These are phyloP conservation scores for Sporisorium graminicola DNA, from an alignment of 1,284 basidiomycete species.

Conservation along the genomic window DNA sequence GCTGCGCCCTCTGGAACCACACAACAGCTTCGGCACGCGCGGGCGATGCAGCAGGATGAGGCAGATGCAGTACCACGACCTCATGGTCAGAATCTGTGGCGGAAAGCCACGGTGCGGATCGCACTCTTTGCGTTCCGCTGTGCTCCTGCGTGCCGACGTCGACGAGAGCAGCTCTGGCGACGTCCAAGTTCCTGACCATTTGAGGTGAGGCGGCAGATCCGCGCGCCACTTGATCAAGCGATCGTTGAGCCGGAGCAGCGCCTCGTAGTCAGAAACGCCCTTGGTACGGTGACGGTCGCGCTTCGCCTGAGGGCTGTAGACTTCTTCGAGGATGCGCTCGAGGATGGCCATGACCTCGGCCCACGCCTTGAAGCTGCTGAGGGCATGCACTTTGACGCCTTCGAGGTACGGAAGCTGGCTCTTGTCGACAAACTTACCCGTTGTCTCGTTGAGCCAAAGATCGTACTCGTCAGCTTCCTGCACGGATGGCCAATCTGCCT, in stretches of 20 bases:
- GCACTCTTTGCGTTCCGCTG: slow-evolving; percentile 24
- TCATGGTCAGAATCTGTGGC: slow-evolving; percentile 50
- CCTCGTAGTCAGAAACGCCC: slow-evolving; percentile 37
- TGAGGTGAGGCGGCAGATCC: slow-evolving; percentile 37
- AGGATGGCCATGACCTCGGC: slow-evolving; percentile 54
- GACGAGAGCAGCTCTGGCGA: slow-evolving; percentile 22
- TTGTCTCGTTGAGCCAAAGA: slow-evolving; percentile 48
- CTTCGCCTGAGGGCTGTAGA: slow-evolving; percentile 51
- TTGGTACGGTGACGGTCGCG: slow-evolving; percentile 36
- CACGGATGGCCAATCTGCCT: slow-evolving; percentile 37
- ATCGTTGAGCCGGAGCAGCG: slow-evolving; percentile 30
- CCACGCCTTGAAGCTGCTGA: slow-evolving; percentile 52
- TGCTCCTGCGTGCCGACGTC: neutral
- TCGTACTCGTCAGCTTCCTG: slow-evolving; percentile 56
- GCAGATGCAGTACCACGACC: slow-evolving; percentile 57
- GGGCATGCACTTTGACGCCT: slow-evolving; percentile 49
- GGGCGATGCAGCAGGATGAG: slow-evolving; percentile 51
- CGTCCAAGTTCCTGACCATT: slow-evolving; percentile 45
- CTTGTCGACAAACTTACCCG: slow-evolving; percentile 41
- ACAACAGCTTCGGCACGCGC: slow-evolving; percentile 40
- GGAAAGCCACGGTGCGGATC: slow-evolving; percentile 39
- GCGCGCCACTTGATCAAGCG: slow-evolving; percentile 32
- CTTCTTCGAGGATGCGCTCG: slow-evolving; percentile 49
- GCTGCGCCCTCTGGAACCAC: slow-evolving; percentile 8
- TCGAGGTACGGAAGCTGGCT: slow-evolving; percentile 26